Base-by-base conservation (phyloP, 2,329 filamentous ascomycete species). In the Penicillium sp. region DNA sequence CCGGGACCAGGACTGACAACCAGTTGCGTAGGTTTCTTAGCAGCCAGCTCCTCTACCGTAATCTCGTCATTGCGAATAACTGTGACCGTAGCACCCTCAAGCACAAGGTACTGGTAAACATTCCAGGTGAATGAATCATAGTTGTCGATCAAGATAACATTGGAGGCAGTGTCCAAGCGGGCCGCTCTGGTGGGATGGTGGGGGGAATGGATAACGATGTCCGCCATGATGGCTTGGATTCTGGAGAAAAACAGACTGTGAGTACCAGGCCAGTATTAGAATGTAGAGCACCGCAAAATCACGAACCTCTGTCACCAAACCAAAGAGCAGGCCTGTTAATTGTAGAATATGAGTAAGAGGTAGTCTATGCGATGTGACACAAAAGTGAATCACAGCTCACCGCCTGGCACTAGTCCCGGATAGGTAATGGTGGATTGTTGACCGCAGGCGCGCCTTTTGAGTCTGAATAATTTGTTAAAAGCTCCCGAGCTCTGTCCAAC, bases 51-150 rank as follows among this genome's bases (percentile, higher is more conserved):
- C 11, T 96, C 87, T 5, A 99, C 76, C 0, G 89, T 88, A 65
- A 98, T 87, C 74, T 96, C 87, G 76, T 99, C 93, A 72, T 99
- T 99, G 67, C 95, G 86, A 77, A 87, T 90, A 21, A 99, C 95
- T 4, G 88, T 90, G 50, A 97, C 95, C 1, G 82, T 90, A 27
- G 96, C 95, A 31, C 95, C 95, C 74, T 98, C 95, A n/a, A 99
- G 86, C 7, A 93, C 89, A 1, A 99, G 86, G 70, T 99, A 99
- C 76, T 99, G 96, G 75, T 98, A 99, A 57, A 99, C 91, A 72
- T 99, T 99, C 91, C 93, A 99, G 57, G 93, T 97, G 75, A 99
- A 99, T 3, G 95, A 98, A 77, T 99, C 95, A 77, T 98, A 99
- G 78, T 99, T 99, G 82, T 99, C 95, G 69, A 99, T 97, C 62